Evolutionary conservation across 2,329 filamentous ascomycete species (phyloP).

Genomic region (Sordariomycetes sp.): DNA sequence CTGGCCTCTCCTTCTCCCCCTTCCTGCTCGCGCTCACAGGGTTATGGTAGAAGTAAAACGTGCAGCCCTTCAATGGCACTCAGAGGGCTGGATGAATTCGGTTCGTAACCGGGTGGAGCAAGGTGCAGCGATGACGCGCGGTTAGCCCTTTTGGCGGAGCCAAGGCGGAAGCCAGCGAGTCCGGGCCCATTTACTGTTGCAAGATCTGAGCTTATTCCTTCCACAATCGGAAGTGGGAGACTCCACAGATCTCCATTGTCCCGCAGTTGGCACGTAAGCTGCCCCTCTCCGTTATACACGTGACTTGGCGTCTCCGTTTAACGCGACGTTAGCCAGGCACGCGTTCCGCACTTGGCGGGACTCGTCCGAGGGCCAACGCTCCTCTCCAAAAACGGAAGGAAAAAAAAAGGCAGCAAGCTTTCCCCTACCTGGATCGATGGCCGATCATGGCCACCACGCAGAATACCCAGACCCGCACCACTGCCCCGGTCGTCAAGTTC

Average conservation of each 20-base stretch:
- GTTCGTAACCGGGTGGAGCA: no score
- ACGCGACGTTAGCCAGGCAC: not conserved
- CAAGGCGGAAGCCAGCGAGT: not conserved
- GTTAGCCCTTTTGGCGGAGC: not conserved
- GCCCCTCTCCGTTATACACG: not conserved
- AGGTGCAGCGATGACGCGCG: no score
- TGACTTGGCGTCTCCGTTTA: slow-evolving; percentile 4
- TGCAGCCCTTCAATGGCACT: no score
- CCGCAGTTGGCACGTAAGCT: not conserved
- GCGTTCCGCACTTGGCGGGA: not conserved
- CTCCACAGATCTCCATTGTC: not conserved
- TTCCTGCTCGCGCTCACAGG: no score
- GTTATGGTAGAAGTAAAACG: no score
- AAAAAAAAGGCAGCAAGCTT: not conserved
- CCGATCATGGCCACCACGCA: not conserved
- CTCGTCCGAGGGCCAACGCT: not conserved
- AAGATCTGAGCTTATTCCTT: not conserved
- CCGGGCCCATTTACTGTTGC: not conserved
- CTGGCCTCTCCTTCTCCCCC: no score
- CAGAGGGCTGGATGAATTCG: no score
- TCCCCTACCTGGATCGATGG: not conserved
- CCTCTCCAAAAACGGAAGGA: no score
- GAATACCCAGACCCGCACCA: slow-evolving; percentile 33
- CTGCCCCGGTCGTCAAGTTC: slow-evolving; percentile 70
- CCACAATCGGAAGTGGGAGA: not conserved